phyloP scores from a whole-genome alignment of 768 basidiomycete species.

The Phylloporus scabripes region DNA sequence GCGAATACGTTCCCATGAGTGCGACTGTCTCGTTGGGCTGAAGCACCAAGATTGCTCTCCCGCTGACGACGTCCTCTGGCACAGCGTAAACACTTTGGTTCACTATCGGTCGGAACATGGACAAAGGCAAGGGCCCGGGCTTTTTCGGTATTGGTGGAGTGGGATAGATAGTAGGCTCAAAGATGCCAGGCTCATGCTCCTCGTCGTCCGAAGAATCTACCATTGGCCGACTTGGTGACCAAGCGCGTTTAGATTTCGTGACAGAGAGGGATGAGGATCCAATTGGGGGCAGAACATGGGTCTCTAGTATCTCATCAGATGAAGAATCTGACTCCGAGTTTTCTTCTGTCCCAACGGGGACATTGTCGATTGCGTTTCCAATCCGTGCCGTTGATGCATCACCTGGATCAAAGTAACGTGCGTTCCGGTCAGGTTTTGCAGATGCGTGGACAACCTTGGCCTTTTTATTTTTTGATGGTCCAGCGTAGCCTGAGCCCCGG shows the following conservation, averaged over 20 bases:
- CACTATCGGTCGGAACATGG: constrained; percentile 45
- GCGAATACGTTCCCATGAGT: constrained; percentile 59
- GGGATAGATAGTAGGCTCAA: neutral
- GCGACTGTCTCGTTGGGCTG: constrained; percentile 48
- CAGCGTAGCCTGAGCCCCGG: constrained; percentile 20
- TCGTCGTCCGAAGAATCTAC: constrained; percentile 44
- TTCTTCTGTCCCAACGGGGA: constrained; percentile 30
- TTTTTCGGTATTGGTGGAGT: constrained; percentile 1
- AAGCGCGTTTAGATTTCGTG: constrained; percentile 34
- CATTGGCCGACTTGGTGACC: constrained; percentile 55
- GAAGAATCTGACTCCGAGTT: constrained; percentile 28
- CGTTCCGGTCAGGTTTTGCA: constrained; percentile 14
- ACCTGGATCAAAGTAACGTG: constrained; percentile 32
- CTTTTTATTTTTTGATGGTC: constrained; percentile 26
- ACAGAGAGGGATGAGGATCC: constrained; percentile 11
- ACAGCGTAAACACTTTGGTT: constrained; percentile 35
- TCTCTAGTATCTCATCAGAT: constrained; percentile 18
- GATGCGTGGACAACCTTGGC: constrained; percentile 22
- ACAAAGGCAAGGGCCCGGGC: constrained; percentile 29
- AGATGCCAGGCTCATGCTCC: constrained; percentile 15
- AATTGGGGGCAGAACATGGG: constrained; percentile 14
- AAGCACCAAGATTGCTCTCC: constrained; percentile 38
- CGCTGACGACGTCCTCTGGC: neutral
- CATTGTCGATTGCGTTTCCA: constrained; percentile 24
- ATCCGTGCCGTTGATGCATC: constrained; percentile 32